Evolutionary conservation across 768 basidiomycete genomes (phyloP).

Genomic region (Amanita fuliginea): DNA sequence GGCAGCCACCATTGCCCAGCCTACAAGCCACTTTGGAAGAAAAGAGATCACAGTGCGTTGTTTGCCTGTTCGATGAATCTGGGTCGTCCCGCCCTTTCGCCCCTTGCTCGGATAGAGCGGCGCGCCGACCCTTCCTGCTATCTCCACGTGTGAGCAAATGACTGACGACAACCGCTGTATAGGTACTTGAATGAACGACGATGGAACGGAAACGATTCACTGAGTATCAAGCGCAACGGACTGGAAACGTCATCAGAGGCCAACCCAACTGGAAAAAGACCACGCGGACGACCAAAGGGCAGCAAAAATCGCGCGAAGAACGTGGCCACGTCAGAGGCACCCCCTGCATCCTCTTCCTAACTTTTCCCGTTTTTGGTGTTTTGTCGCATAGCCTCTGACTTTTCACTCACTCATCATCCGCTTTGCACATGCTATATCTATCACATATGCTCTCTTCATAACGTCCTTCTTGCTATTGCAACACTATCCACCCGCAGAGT

Average conservation of each 20-base stretch:
- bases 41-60: conserved; percentile 39
- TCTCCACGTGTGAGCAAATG: neutral
- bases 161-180: conserved; percentile 6
- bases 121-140: neutral
- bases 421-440: neutral
- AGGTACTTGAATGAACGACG: conserved; percentile 59
- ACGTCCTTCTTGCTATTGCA: neutral
- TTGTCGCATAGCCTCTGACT: neutral
- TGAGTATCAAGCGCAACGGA: conserved; percentile 17
- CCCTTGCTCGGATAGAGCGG: neutral
- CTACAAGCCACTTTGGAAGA: conserved; percentile 69
- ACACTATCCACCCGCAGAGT: neutral
- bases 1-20: conserved; percentile 62
- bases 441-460: conserved; percentile 3
- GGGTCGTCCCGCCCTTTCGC: neutral
- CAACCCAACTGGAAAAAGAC: conserved; percentile 29
- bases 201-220: conserved; percentile 33
- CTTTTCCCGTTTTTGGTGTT: neutral
- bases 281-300: conserved; percentile 59
- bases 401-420: neutral
- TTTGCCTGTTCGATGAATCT: conserved; percentile 3
- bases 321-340: conserved; percentile 5
- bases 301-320: conserved; percentile 39
- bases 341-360: conserved; percentile 4
- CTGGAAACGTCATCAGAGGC: conserved; percentile 7